Conservation (phyloP, 2,329 filamentous ascomycete species). For the Epichloe baconii region DNA sequence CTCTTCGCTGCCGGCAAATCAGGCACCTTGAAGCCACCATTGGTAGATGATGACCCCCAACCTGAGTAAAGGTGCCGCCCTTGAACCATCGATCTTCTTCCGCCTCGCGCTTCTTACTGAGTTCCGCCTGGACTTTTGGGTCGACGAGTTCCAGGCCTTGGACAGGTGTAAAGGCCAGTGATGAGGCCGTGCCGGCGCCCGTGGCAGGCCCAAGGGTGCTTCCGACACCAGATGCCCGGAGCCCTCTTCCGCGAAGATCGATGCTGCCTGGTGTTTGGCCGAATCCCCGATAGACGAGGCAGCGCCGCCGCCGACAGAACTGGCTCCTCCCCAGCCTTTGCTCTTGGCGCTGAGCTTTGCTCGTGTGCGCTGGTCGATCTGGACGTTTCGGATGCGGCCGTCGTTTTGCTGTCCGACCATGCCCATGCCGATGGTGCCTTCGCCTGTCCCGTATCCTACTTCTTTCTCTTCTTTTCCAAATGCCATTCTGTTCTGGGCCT, state of each 20-base stretch:
- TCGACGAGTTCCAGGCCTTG: conserved; percentile 93
- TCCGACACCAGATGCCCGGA: conserved; percentile 73
- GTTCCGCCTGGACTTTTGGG: conserved; percentile 77
- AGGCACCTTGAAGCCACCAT: conserved; percentile 70
- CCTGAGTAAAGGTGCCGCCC: conserved; percentile 89
- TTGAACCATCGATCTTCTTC: conserved; percentile 97
- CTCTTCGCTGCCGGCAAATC: conserved; percentile 62
- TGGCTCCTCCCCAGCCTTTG: conserved; percentile 79
- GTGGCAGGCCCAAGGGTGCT: conserved; percentile 44
- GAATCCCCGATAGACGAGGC: conserved; percentile 77
- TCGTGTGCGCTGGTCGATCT: conserved; percentile 85
- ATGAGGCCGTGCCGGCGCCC: conserved; percentile 75
- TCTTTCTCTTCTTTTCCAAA: conserved; percentile 95
- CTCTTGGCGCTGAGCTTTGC: conserved; percentile 92
- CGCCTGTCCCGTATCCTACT: conserved; percentile 77
- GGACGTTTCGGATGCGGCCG: conserved; percentile 74
- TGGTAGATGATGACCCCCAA: conserved; percentile 42
- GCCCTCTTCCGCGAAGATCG: conserved; percentile 63
- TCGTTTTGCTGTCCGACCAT: conserved; percentile 89
- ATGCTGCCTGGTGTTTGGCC: conserved; percentile 49
- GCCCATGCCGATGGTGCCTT: conserved; percentile 75
- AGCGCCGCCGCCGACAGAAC: conserved; percentile 45
- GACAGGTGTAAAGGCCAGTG: conserved; percentile 84
- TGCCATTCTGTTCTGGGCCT: conserved; percentile 89
- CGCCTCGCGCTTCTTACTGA: conserved; percentile 80